Percentiles rank a stretch among this genome's conserved stretches.
Conservation (phyloP, 768 basidiomycete species). For the Amanita phalloides region DNA sequence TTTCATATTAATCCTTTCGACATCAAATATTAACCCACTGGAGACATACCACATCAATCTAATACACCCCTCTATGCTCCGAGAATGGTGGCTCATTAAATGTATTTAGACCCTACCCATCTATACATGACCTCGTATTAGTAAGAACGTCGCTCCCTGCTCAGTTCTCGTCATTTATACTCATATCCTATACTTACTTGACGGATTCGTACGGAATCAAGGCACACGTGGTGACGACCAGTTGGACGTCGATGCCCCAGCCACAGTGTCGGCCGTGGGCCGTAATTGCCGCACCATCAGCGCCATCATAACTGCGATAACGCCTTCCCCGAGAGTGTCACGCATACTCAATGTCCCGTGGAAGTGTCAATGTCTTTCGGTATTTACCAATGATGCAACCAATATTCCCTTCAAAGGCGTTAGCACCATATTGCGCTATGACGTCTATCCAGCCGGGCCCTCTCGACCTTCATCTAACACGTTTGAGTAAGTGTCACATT, state of each 20-base stretch:
- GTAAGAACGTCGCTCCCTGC: background rate
- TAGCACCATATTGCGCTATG: background rate
- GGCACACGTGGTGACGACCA: background rate
- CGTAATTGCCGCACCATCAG: conserved; percentile 3
- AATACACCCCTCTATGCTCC: background rate
- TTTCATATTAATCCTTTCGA: background rate
- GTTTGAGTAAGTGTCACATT: background rate
- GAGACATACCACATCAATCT: background rate
- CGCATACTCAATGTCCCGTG: background rate
- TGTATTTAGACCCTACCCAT: background rate
- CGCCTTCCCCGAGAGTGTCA: background rate
- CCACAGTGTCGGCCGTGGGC: background rate
- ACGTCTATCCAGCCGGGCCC: background rate
- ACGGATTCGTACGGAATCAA: background rate
- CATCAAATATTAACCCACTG: background rate
- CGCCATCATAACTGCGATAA: conserved; percentile 3
- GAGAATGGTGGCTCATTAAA: background rate
- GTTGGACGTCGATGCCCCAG: background rate
- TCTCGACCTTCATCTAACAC: background rate
- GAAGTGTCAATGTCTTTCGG: background rate
- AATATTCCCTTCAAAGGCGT: background rate
- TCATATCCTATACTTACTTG: background rate
- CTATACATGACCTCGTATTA: background rate
- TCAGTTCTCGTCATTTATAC: background rate
- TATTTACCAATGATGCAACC: background rate